Evolutionary conservation across 129 eudicot genomes (phyloP).

Genomic region (Artemisia annua): DNA sequence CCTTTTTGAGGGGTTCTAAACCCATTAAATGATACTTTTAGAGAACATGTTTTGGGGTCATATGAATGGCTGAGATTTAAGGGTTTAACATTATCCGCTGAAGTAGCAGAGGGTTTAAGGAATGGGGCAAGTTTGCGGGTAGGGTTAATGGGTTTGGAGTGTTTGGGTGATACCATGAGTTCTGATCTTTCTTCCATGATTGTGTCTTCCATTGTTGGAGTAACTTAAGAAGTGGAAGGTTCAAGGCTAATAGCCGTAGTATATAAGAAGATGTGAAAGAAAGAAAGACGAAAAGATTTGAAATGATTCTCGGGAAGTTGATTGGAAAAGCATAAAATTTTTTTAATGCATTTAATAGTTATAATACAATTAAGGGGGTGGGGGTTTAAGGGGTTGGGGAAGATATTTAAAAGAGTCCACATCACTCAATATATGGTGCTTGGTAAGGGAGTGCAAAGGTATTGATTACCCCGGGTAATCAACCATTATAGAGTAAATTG

Average conservation of each 20-base stretch:
- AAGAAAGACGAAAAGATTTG: not conserved
- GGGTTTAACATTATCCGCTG: not conserved
- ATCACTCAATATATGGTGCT: too few relatives aligned
- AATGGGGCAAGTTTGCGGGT: conserved; percentile 2
- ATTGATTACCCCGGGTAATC: too few relatives aligned
- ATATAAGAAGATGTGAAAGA: too few relatives aligned
- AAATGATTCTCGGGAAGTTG: too few relatives aligned
- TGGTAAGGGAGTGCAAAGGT: too few relatives aligned
- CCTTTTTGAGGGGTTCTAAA: conserved; percentile 22
- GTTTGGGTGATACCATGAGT: conserved; percentile 22
- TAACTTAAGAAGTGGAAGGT: not conserved
- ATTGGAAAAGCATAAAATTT: too few relatives aligned
- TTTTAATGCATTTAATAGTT: too few relatives aligned
- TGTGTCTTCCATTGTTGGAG: conserved; percentile 15
- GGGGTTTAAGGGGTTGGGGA: too few relatives aligned
- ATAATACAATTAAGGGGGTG: too few relatives aligned
- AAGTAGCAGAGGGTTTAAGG: conserved; percentile 17
- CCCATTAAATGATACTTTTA: conserved; percentile 31
- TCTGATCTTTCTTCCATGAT: conserved; percentile 32
- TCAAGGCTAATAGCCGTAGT: not conserved
- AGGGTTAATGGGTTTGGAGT: not conserved
- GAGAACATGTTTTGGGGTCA: not conserved
- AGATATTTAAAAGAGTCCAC: too few relatives aligned
- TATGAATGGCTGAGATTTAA: conserved; percentile 1
- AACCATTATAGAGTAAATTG: too few relatives aligned